Percentiles rank a stretch among this genome's conserved stretches.
These are phyloP conservation scores for Chalciporus sp. DNA, from an alignment of 1,284 basidiomycete species.

Conservation along the genomic window DNA sequence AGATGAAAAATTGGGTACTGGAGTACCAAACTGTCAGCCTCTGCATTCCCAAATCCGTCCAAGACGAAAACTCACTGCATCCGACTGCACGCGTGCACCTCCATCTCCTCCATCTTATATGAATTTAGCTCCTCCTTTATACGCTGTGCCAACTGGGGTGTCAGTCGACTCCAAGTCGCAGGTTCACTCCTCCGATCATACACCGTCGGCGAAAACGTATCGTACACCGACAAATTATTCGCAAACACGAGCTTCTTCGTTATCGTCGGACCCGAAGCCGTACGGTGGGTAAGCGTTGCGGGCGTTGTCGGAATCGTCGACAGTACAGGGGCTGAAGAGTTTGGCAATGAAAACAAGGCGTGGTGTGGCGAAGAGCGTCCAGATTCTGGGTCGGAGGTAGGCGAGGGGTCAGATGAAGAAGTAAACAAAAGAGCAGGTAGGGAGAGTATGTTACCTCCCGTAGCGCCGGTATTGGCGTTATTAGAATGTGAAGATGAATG, in stretches of 20 bases:
- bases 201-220: constrained; percentile 88
- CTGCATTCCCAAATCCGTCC: background rate
- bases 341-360: constrained; percentile 72
- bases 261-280: constrained; percentile 66
- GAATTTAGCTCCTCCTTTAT: constrained; percentile 97
- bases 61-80: constrained; percentile 66
- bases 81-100: constrained; percentile 87
- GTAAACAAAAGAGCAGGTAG: constrained; percentile 24
- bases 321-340: constrained; percentile 88
- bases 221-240: constrained; percentile 90
- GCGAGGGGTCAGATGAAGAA: constrained; percentile 28
- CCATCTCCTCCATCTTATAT: constrained; percentile 99
- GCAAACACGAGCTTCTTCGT: constrained; percentile 85
- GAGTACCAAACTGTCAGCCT: background rate
- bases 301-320: constrained; percentile 55
- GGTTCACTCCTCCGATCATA: constrained; percentile 96
- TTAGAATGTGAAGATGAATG: constrained; percentile 45
- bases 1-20: constrained; percentile 38
- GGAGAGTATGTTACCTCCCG: constrained; percentile 30
- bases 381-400: constrained; percentile 26
- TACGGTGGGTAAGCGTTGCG: constrained; percentile 60
- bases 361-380: constrained; percentile 35
- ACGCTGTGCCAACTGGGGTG: constrained; percentile 90
- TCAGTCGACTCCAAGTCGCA: constrained; percentile 95
- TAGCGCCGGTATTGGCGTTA: constrained; percentile 37